A percentile compares a stretch with the other conserved stretches of the same genome.
Conservation (phyloP, 768 basidiomycete genomes). For the Termitomyces sp. region DNA sequence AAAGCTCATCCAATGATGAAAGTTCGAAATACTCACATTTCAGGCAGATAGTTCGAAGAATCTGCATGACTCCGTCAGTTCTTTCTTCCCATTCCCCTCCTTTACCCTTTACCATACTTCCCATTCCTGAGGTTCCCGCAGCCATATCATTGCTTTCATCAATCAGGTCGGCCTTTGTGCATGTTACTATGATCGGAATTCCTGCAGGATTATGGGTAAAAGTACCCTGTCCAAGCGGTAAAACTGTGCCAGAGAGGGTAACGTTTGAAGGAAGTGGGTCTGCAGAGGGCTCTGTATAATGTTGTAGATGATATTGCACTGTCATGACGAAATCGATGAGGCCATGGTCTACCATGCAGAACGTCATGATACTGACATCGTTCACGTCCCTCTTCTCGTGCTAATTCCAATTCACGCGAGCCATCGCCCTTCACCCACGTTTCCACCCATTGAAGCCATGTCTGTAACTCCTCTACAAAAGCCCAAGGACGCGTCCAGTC, state of each 20-base stretch:
- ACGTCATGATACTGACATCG: constrained; percentile 49
- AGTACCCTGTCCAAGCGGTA: constrained; percentile 82
- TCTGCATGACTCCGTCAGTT: constrained; percentile 93
- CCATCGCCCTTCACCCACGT: constrained; percentile 68
- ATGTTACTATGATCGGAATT: constrained; percentile 82
- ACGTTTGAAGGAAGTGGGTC: constrained; percentile 60
- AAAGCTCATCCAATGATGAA: neutral
- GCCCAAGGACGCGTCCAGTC: constrained; percentile 97
- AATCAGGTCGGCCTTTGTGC: constrained; percentile 91
- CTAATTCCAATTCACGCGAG: constrained; percentile 66
- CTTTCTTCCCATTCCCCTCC: constrained; percentile 93
- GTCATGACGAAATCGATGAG: constrained; percentile 6
- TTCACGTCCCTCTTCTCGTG: constrained; percentile 77
- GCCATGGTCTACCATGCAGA: neutral
- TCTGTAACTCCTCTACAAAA: constrained; percentile 79
- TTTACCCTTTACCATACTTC: constrained; percentile 87
- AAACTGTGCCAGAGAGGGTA: constrained; percentile 57
- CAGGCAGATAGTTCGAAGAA: constrained; percentile 86
- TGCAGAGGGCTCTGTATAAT: constrained; percentile 77
- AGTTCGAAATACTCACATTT: constrained; percentile 60
- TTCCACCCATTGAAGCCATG: constrained; percentile 86
- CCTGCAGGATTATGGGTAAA: constrained; percentile 85
- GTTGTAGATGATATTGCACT: constrained; percentile 89
- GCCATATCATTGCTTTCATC: constrained; percentile 74
- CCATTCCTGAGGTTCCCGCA: constrained; percentile 77